phyloP scores from a whole-genome alignment of 495 filamentous ascomycete genomes.

The Mytilinidion resinicola region DNA sequence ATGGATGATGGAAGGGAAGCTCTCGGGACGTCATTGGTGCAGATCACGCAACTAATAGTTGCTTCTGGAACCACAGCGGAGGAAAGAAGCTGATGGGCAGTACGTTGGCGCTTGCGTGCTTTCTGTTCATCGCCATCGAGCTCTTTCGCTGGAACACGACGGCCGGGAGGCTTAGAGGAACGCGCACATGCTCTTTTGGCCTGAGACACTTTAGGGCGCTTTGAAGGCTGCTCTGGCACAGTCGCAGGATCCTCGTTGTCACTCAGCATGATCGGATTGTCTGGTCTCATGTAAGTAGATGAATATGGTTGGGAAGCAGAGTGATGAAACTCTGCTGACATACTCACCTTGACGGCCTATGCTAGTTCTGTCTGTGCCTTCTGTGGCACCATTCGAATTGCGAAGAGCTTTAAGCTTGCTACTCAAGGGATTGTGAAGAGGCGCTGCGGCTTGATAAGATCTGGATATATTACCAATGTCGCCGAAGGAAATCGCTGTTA shows the following conservation, averaged over 20 bases:
- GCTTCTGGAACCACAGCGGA: background rate
- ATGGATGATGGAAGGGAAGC: background rate
- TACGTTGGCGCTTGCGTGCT: background rate
- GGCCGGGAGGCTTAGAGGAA: background rate
- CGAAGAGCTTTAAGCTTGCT: background rate
- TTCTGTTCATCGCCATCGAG: background rate
- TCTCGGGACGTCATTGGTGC: background rate
- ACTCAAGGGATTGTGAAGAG: background rate
- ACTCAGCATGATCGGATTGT: background rate
- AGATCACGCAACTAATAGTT: background rate
- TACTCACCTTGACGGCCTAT: background rate
- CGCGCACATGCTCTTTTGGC: background rate
- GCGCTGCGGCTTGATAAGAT: background rate
- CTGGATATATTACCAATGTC: background rate
- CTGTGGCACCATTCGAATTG: background rate
- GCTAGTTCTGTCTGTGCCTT: background rate
- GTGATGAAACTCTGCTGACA: background rate
- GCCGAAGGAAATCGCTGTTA: background rate
- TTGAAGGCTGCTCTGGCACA: background rate
- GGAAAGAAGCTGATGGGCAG: background rate
- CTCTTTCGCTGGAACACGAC: background rate
- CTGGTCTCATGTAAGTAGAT: background rate
- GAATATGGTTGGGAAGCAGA: background rate
- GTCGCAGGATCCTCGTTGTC: background rate
- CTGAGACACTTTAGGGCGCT: background rate